phyloP scores from a whole-genome alignment of 768 basidiomycete genomes.

The Dioszegia hungarica region DNA sequence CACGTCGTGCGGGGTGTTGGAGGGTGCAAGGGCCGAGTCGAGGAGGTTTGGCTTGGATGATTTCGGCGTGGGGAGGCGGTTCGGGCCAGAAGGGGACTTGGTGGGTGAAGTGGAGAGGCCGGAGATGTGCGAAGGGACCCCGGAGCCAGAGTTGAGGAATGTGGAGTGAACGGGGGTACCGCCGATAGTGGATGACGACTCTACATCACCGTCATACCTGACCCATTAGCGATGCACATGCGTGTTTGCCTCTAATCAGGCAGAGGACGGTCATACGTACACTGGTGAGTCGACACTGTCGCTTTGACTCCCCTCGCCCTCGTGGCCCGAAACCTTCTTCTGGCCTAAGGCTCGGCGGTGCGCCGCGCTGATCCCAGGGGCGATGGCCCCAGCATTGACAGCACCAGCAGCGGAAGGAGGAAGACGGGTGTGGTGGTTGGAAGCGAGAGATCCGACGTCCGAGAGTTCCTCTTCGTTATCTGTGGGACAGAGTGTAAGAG shows the following conservation, averaged over 20 bases:
- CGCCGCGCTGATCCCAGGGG: slow-evolving; percentile 4
- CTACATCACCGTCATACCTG: slow-evolving; percentile 50
- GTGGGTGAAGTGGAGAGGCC: not conserved
- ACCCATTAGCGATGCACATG: no score
- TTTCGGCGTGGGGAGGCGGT: slow-evolving; percentile 40
- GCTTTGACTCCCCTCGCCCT: slow-evolving; percentile 33
- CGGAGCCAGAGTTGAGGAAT: slow-evolving; percentile 7
- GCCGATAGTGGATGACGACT: slow-evolving; percentile 36
- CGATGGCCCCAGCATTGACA: not conserved
- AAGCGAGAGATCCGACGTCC: slow-evolving; percentile 38
- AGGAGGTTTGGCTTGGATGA: slow-evolving; percentile 25
- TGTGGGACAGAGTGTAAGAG: slow-evolving; percentile 1
- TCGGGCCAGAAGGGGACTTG: not conserved
- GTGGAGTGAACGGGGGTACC: slow-evolving; percentile 28
- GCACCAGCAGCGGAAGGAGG: not conserved
- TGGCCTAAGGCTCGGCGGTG: slow-evolving; percentile 2
- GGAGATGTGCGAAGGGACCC: no score
- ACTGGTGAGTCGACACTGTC: slow-evolving; percentile 44
- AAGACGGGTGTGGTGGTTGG: slow-evolving; percentile 11
- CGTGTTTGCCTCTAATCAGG: no score
- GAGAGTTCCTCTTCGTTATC: slow-evolving; percentile 33
- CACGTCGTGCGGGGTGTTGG: slow-evolving; percentile 17
- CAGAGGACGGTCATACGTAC: no score
- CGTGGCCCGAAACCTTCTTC: slow-evolving; percentile 17
- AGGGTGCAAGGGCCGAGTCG: slow-evolving; percentile 10